Conservation (phyloP, 306 rosid genomes). For the Dryas alaskensis region DNA sequence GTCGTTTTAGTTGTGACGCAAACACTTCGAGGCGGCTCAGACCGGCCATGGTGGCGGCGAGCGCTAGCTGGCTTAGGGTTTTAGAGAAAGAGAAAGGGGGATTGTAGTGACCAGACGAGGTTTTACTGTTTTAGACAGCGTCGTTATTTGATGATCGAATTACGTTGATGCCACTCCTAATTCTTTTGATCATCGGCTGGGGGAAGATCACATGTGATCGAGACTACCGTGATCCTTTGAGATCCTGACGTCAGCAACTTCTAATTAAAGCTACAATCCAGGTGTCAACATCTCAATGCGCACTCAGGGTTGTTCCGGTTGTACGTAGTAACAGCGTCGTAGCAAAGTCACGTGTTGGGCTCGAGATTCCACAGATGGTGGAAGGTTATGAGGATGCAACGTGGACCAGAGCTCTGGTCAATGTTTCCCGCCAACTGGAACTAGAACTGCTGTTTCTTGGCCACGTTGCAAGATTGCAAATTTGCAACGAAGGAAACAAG, state of each 20-base stretch:
- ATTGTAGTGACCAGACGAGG: background rate
- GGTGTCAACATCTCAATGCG: background rate
- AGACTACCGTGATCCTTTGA: background rate
- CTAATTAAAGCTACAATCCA: too few relatives aligned
- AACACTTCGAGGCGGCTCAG: slow-evolving; percentile 41
- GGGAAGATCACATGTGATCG: background rate
- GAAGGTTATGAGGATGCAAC: too few relatives aligned
- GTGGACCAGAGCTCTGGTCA: background rate
- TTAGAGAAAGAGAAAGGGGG: background rate
- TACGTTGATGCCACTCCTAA: background rate
- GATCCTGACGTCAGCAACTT: background rate
- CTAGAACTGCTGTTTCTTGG: background rate
- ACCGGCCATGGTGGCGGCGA: slow-evolving; percentile 36
- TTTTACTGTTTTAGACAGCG: background rate
- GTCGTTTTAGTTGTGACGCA: slow-evolving; percentile 17
- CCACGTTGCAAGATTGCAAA: background rate
- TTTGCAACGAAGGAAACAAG: background rate
- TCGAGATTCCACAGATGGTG: too few relatives aligned
- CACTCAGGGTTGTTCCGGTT: background rate
- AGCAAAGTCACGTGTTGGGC: too few relatives aligned
- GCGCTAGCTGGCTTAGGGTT: slow-evolving; percentile 29
- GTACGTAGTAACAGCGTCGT: too few relatives aligned
- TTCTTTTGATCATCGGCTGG: background rate
- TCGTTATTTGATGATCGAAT: background rate
- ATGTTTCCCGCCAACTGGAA: background rate